These are phyloP conservation scores for Jacaranda mimosifolia DNA, from an alignment of 257 asterid species.

Conservation along the genomic window DNA sequence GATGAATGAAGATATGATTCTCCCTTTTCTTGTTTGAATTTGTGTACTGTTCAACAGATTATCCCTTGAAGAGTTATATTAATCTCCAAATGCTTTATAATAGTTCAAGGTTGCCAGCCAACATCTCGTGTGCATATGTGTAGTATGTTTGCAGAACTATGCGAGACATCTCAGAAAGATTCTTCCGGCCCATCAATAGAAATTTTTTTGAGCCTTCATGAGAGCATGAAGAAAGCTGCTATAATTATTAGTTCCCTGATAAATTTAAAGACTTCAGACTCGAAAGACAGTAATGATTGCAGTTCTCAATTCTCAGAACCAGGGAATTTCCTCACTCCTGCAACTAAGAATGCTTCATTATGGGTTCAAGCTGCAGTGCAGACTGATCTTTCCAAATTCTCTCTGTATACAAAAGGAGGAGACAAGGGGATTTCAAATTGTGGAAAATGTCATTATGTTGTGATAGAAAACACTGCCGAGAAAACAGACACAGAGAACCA, in stretches of 20 bases:
- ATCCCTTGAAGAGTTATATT: not conserved
- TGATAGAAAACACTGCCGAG: constrained; percentile 45
- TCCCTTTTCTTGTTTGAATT: no score
- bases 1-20: no score
- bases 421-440: constrained; percentile 36
- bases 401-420: constrained; percentile 48
- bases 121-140: constrained; percentile 20
- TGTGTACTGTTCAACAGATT: not conserved
- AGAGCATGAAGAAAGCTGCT: constrained; percentile 49
- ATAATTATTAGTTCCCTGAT: constrained; percentile 35
- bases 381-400: constrained; percentile 57
- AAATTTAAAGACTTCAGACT: constrained; percentile 31
- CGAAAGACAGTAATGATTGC: constrained; percentile 26
- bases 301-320: constrained; percentile 27
- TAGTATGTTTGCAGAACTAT: constrained; percentile 62
- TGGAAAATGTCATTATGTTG: constrained; percentile 44
- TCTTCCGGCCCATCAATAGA: constrained; percentile 54
- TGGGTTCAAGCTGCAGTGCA: constrained; percentile 75
- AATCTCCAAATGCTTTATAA: not conserved
- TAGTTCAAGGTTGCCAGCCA: constrained; percentile 1
- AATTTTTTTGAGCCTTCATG: constrained; percentile 55
- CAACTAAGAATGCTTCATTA: constrained; percentile 50
- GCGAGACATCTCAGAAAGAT: constrained; percentile 49
- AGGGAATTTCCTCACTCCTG: constrained; percentile 26
- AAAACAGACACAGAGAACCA: constrained; percentile 37